phyloP scores from a whole-genome alignment of 75 land plant species.

The Gnetum montanum region DNA sequence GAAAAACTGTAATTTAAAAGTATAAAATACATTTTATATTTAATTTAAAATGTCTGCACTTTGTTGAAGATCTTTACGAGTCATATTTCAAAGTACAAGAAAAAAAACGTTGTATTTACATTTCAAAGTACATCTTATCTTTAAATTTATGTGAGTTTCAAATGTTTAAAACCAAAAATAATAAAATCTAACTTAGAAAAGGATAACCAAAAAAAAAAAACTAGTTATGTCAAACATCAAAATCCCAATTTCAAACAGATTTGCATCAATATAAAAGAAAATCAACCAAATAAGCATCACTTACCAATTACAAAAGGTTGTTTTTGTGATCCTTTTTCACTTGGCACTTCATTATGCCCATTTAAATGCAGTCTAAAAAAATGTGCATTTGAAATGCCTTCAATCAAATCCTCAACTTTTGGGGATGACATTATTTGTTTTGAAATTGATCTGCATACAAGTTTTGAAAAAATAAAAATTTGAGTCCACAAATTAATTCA shows the following conservation, averaged over 20 bases:
- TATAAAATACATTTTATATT: too few relatives aligned
- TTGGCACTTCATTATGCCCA: constrained; percentile 1
- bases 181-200: neutral
- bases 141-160: neutral
- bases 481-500: too few relatives aligned
- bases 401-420: constrained; percentile 39
- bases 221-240: too few relatives aligned
- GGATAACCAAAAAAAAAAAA: too few relatives aligned
- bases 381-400: constrained; percentile 54
- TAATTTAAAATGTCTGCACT: too few relatives aligned
- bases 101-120: neutral
- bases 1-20: too few relatives aligned
- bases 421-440: too few relatives aligned
- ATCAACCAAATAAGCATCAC: neutral
- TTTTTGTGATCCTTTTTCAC: neutral
- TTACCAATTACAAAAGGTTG: constrained; percentile 89
- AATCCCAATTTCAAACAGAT: neutral
- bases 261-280: neutral
- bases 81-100: too few relatives aligned
- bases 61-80: too few relatives aligned
- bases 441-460: too few relatives aligned
- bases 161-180: neutral
- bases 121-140: neutral
- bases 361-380: constrained; percentile 69
- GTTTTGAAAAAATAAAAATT: too few relatives aligned